A percentile compares a stretch with the other conserved stretches of the same genome.
phyloP scores from a whole-genome alignment of 331 rosid species.

The Acacia concinna region DNA sequence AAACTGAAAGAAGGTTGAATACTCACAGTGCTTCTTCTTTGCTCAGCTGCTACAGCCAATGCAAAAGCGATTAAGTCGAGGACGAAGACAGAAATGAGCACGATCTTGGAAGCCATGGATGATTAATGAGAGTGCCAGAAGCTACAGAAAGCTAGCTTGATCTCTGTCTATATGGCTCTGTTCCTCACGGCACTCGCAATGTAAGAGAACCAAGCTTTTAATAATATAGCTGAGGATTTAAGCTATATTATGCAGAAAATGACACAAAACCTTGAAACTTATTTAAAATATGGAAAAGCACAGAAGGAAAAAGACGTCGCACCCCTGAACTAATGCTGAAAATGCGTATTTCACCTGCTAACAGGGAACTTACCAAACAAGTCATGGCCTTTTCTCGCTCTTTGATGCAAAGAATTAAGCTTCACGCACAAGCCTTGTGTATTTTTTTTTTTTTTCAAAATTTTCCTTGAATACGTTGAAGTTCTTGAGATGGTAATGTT shows the following conservation, averaged over 20 bases:
- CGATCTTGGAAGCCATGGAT: conserved; percentile 15
- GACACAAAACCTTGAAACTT: neutral
- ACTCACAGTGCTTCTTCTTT: conserved; percentile 14
- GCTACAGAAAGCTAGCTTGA: neutral
- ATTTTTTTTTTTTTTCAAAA: neutral
- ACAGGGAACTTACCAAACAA: conserved; percentile 33
- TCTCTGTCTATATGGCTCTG: neutral
- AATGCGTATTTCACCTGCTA: conserved; percentile 32
- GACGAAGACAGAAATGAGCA: conserved; percentile 3
- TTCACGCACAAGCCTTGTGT: neutral
- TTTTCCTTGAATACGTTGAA: neutral
- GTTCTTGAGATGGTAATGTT: neutral
- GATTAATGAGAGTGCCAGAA: neutral
- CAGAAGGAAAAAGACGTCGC: conserved; percentile 44
- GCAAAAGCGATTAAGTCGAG: conserved; percentile 12
- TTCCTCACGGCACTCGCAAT: neutral
- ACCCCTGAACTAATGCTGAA: conserved; percentile 32
- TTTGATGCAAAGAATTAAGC: neutral
- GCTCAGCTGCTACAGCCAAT: conserved; percentile 18
- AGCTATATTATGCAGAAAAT: neutral
- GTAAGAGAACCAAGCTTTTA: neutral
- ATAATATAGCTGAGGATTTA: neutral
- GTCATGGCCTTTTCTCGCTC: neutral
- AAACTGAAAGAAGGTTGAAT: neutral
- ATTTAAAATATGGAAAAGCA: neutral